Evolutionary conservation across 208 protist genomes (phyloP).

Genomic region (Pavlovales sp.): DNA sequence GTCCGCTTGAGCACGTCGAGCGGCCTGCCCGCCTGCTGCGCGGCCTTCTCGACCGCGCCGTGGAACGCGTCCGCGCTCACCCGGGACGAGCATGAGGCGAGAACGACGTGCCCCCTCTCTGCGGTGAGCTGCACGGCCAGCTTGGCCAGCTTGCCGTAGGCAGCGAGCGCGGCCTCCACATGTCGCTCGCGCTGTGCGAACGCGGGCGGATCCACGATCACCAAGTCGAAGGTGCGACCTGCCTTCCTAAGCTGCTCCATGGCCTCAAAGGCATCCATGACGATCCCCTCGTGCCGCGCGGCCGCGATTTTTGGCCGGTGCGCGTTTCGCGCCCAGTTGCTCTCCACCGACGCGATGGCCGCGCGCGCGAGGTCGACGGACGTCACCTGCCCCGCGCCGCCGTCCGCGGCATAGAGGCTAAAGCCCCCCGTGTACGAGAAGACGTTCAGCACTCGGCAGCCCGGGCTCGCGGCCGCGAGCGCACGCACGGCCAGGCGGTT

Average conservation of each 20-base stretch:
- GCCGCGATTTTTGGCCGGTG: neutral
- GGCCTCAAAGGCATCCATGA: constrained; percentile 16
- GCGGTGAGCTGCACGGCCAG: neutral
- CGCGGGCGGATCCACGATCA: constrained; percentile 19
- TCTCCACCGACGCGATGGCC: neutral
- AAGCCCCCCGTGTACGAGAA: constrained; percentile 35
- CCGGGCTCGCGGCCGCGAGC: neutral
- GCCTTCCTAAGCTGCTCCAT: neutral
- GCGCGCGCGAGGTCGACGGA: neutral
- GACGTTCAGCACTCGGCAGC: constrained; percentile 20
- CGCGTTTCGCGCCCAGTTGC: constrained; percentile 9
- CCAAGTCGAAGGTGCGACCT: neutral
- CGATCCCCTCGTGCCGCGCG: neutral
- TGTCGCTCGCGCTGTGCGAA: constrained; percentile 13
- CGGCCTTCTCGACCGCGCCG: neutral
- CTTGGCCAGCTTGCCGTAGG: neutral
- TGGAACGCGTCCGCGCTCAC: neutral
- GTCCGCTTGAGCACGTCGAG: neutral
- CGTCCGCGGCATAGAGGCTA: constrained; percentile 11
- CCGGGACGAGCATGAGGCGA: neutral
- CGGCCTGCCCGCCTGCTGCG: neutral
- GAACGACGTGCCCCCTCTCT: neutral
- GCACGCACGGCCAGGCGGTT: neutral
- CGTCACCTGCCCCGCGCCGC: constrained; percentile 1
- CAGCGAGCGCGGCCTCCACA: neutral